A percentile compares a stretch with the other conserved stretches of the same genome.
phyloP scores from a whole-genome alignment of 2,329 filamentous ascomycete genomes.

The Sphaerulina populicola region DNA sequence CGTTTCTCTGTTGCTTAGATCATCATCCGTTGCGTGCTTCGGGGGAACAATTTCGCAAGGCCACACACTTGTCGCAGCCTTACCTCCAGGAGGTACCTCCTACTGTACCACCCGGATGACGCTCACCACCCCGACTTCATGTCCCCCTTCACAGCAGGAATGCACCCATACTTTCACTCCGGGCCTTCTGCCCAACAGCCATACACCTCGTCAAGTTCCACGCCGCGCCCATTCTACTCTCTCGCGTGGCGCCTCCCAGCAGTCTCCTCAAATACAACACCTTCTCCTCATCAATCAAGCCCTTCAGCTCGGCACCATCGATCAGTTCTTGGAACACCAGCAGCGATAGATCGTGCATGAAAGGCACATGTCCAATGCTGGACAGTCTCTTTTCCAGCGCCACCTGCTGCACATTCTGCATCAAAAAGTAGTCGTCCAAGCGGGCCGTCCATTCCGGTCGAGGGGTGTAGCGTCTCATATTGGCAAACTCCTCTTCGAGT shows the following conservation, averaged over 20 bases:
- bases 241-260: slow-evolving; percentile 17
- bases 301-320: slow-evolving; percentile 18
- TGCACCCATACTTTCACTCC: slow-evolving; percentile 8
- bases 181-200: slow-evolving; percentile 16
- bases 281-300: slow-evolving; percentile 14
- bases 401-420: slow-evolving; percentile 16
- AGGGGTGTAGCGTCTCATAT: slow-evolving; percentile 17
- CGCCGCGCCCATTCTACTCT: slow-evolving; percentile 18
- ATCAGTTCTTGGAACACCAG: slow-evolving; percentile 21
- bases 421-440: slow-evolving; percentile 19
- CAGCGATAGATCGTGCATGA: slow-evolving; percentile 20
- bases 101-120: neutral
- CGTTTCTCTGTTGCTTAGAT: slow-evolving; percentile 8
- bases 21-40: slow-evolving; percentile 10
- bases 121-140: neutral
- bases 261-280: slow-evolving; percentile 12
- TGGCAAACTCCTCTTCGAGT: slow-evolving; percentile 18
- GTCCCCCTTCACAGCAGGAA: slow-evolving; percentile 7
- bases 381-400: slow-evolving; percentile 19
- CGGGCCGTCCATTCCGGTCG: slow-evolving; percentile 14
- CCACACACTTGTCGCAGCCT: neutral
- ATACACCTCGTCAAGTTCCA: slow-evolving; percentile 22
- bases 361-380: slow-evolving; percentile 14
- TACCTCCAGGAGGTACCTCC: no score
- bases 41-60: neutral